phyloP scores from a whole-genome alignment of 2,329 filamentous ascomycete species.

The Mycosphaerella sp. region DNA sequence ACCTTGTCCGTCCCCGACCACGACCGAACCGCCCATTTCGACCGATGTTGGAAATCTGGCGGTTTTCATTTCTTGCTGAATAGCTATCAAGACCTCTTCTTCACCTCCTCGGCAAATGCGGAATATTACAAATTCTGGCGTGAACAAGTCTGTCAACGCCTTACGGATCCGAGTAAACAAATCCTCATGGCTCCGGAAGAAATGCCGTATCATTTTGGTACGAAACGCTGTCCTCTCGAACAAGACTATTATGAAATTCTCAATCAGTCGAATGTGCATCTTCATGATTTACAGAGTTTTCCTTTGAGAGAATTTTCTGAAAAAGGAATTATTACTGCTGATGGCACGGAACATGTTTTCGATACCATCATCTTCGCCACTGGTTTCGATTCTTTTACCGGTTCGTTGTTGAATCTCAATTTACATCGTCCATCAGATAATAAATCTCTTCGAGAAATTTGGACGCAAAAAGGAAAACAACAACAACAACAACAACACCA shows the following conservation, averaged over 20 bases:
- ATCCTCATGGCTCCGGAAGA: slow-evolving; percentile 47
- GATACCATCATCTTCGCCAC: slow-evolving; percentile 43
- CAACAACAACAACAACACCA: too few species aligned
- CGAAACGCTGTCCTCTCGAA: slow-evolving; percentile 40
- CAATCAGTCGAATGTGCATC: slow-evolving; percentile 38
- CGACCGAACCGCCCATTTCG: slow-evolving; percentile 39
- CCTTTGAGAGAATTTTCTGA: slow-evolving; percentile 39
- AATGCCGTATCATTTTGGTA: slow-evolving; percentile 44
- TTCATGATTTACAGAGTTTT: slow-evolving; percentile 38
- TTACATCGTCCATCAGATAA: slow-evolving; percentile 28
- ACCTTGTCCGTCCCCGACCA: slow-evolving; percentile 42
- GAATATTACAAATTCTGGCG: slow-evolving; percentile 52
- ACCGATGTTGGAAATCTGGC: slow-evolving; percentile 41
- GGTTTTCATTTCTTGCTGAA: slow-evolving; percentile 51
- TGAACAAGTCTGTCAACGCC: slow-evolving; percentile 45
- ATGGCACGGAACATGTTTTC: slow-evolving; percentile 38
- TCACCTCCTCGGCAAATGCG: slow-evolving; percentile 44
- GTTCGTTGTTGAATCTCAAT: slow-evolving; percentile 33
- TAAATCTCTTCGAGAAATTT: slow-evolving; percentile 31
- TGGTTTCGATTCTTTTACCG: slow-evolving; percentile 40
- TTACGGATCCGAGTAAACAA: slow-evolving; percentile 44
- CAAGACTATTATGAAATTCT: slow-evolving; percentile 45
- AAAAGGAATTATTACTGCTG: slow-evolving; percentile 33
- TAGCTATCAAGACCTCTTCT: slow-evolving; percentile 49
- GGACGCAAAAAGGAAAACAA: slow-evolving; percentile 18